phyloP scores from a whole-genome alignment of 495 filamentous ascomycete species.

The Extremus antarcticus region DNA sequence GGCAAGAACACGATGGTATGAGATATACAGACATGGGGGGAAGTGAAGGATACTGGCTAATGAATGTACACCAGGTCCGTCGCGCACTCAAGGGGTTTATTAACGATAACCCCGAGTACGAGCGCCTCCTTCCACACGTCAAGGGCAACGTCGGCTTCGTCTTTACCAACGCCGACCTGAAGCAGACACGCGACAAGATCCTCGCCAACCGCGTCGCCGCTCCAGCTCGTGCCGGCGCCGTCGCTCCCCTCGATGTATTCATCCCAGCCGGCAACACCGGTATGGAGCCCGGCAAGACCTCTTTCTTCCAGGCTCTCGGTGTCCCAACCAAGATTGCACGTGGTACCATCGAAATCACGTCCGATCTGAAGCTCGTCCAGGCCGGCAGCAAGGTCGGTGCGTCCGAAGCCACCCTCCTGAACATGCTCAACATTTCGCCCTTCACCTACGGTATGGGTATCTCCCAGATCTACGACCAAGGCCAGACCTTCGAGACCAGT shows the following conservation, averaged over 20 bases:
- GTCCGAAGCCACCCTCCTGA: slow-evolving; percentile 95
- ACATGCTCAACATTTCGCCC: slow-evolving; percentile 99
- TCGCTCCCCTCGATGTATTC: slow-evolving; percentile 83
- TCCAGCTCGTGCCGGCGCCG: slow-evolving; percentile 89
- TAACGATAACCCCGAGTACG: slow-evolving; percentile 83
- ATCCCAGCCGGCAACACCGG: slow-evolving; percentile 96
- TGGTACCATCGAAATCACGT: slow-evolving; percentile 99
- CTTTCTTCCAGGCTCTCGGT: slow-evolving; percentile 99
- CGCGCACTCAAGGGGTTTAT: slow-evolving; percentile 96
- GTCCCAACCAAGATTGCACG: slow-evolving; percentile 99
- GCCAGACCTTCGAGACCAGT: slow-evolving; percentile 71
- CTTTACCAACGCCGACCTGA: slow-evolving; percentile 96
- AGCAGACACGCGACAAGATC: slow-evolving; percentile 84
- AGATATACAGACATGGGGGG: neutral
- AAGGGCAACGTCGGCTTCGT: slow-evolving; percentile 97
- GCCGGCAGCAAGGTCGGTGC: slow-evolving; percentile 87
- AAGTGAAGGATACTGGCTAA: slow-evolving; percentile 10
- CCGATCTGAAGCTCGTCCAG: slow-evolving; percentile 95
- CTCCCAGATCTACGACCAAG: slow-evolving; percentile 87
- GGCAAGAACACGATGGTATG: slow-evolving; percentile 98
- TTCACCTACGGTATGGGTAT: slow-evolving; percentile 99
- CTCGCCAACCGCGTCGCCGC: slow-evolving; percentile 93
- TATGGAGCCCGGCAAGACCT: slow-evolving; percentile 99
- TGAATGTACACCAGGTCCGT: slow-evolving; percentile 50
- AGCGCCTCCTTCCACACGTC: slow-evolving; percentile 90